A percentile compares a stretch with the other conserved stretches of the same genome.
Conservation (phyloP, 176 grass and related monocot genomes). For the Tillandsia fasciculata region DNA sequence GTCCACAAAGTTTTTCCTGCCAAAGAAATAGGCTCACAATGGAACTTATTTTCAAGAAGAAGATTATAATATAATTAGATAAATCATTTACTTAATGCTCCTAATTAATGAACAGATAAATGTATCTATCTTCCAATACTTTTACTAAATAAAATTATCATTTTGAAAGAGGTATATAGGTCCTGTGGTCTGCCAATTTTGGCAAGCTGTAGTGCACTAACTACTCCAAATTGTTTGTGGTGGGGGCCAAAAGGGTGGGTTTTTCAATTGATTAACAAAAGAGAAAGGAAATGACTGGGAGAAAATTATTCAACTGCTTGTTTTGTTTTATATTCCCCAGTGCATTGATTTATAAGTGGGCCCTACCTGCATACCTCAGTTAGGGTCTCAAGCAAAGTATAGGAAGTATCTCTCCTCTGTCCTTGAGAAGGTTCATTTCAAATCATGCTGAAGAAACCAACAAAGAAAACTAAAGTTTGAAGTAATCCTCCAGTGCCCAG, state of each 20-base stretch:
- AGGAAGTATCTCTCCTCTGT: background rate
- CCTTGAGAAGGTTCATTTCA: too few relatives aligned
- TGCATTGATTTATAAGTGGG: background rate
- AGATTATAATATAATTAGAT: background rate
- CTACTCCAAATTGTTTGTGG: background rate
- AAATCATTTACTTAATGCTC: background rate
- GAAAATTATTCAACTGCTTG: background rate
- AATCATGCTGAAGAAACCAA: too few relatives aligned
- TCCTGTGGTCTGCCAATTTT: background rate
- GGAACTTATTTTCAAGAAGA: background rate
- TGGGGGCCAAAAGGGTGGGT: background rate
- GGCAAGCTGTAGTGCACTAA: background rate
- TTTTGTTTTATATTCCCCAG: background rate
- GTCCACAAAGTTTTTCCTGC: background rate
- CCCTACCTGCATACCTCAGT: background rate
- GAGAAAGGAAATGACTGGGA: background rate
- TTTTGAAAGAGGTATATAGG: background rate
- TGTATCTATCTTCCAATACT: background rate
- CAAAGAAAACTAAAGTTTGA: too few relatives aligned
- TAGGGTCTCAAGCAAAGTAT: background rate
- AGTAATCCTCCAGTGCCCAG: too few relatives aligned
- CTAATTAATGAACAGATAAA: background rate
- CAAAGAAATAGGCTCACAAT: too few relatives aligned
- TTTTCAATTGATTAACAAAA: background rate
- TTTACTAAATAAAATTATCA: background rate